These are phyloP conservation scores for Leccinum pachyderme DNA, from an alignment of 1,284 basidiomycete genomes.

Conservation along the genomic window DNA sequence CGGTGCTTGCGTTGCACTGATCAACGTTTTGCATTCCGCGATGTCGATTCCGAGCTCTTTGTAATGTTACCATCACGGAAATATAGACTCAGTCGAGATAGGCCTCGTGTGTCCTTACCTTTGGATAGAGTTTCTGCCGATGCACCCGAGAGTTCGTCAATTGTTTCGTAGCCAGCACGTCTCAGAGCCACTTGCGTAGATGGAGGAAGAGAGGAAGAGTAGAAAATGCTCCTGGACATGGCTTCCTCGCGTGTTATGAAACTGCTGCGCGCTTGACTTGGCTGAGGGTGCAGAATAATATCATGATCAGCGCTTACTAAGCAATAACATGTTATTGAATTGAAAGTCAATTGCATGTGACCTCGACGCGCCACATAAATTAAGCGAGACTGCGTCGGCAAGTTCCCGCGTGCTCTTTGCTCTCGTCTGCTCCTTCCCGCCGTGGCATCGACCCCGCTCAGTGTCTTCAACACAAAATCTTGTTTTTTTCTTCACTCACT, in stretches of 20 bases:
- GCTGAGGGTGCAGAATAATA: not conserved
- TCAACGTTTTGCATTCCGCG: slow-evolving; percentile 42
- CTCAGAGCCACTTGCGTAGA: slow-evolving; percentile 38
- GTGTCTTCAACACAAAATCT: slow-evolving; percentile 3
- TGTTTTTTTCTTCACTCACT: slow-evolving; percentile 4
- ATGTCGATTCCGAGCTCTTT: slow-evolving; percentile 49
- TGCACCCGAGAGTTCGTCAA: slow-evolving; percentile 42
- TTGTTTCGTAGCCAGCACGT: slow-evolving; percentile 50
- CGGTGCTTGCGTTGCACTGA: slow-evolving; percentile 39
- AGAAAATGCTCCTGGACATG: slow-evolving; percentile 33
- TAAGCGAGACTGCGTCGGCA: not conserved
- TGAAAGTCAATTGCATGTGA: slow-evolving; percentile 32
- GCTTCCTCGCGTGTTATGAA: not conserved
- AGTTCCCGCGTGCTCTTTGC: slow-evolving; percentile 22
- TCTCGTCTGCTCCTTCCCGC: slow-evolving; percentile 21
- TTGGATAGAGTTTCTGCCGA: slow-evolving; percentile 43
- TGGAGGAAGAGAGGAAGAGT: slow-evolving; percentile 26
- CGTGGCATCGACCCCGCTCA: slow-evolving; percentile 15
- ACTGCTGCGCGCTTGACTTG: not conserved
- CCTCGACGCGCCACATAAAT: slow-evolving; percentile 35
- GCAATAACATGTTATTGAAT: not conserved
- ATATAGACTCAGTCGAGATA: slow-evolving; percentile 1
- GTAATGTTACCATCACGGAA: not conserved
- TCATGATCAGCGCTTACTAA: slow-evolving; percentile 9
- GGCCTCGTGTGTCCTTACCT: slow-evolving; percentile 34